phyloP scores from a whole-genome alignment of 768 basidiomycete genomes.

The Strobilomyces dryophilus region DNA sequence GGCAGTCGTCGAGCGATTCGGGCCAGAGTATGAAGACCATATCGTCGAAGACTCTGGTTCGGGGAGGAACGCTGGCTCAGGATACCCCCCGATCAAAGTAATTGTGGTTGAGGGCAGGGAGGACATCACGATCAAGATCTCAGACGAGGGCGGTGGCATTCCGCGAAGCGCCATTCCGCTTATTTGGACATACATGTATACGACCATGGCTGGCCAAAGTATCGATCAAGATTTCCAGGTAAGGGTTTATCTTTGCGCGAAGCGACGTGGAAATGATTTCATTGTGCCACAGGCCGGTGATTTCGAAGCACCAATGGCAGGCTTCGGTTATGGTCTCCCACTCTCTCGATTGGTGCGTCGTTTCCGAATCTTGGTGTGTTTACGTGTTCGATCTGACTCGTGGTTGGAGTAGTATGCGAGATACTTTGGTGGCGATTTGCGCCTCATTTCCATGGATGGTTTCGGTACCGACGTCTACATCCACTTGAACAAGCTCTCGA shows the following conservation, averaged over 20 bases:
- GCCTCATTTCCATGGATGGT: constrained; percentile 98
- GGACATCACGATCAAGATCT: constrained; percentile 98
- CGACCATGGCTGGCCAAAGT: constrained; percentile 71
- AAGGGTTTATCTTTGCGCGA: constrained; percentile 18
- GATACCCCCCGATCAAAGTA: constrained; percentile 25
- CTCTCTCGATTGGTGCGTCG: constrained; percentile 81
- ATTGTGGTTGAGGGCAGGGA: constrained; percentile 96
- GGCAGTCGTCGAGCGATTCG: constrained; percentile 91
- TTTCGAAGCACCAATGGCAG: constrained; percentile 98
- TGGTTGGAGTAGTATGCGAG: constrained; percentile 66
- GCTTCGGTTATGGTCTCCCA: constrained; percentile 92
- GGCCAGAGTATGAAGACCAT: constrained; percentile 66
- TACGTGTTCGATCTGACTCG: neutral
- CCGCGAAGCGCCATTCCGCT: constrained; percentile 80
- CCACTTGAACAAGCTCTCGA: constrained; percentile 81
- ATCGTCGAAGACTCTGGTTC: neutral
- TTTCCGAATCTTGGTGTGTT: constrained; percentile 49
- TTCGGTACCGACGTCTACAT: constrained; percentile 94
- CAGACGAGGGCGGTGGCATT: constrained; percentile 93
- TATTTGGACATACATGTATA: constrained; percentile 99
- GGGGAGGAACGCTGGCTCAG: neutral
- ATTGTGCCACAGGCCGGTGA: constrained; percentile 39
- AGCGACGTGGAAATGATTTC: too few relatives aligned
- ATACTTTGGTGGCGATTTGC: constrained; percentile 91
- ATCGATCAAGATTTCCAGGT: constrained; percentile 72